Base-by-base conservation (phyloP, 2,329 filamentous ascomycete genomes). In the Aspergillus sp. region DNA sequence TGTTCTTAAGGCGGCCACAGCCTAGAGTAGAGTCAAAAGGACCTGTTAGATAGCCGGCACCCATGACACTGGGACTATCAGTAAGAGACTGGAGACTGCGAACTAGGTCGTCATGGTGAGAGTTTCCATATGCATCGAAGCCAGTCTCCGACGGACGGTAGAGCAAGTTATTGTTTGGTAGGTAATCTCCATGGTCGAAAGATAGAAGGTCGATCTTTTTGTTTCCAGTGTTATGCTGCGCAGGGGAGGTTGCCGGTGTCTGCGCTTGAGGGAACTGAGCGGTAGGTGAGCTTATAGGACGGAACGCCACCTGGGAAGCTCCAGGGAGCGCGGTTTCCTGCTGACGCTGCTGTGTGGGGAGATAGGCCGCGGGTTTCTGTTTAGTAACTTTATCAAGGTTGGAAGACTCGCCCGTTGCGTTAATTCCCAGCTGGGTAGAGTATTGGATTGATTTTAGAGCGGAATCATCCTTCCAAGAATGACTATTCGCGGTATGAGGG, bases 171-270 rank as follows among this genome's bases (percentile, higher is more conserved):
- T 42, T 55, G 13, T 34, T 20, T 9, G 49, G 42, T 34, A 43
- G 5, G 58, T 66, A 65, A 2, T 61, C 62, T 9, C 61, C 42
- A 15, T 61, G 59, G 11, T 66, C 64, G 42, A 66, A 64, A 4
- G 62, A 56, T 17, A 67, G 44, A 7, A 67, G 58, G 49, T 68
- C 66, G 12, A 66, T 57, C 55, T 63, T 67, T 18, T 62, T 67
- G 24, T 38, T 17, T 5, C 39, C 42, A 32, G 45, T 2, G 24
- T 45, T 53, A 13, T 56, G 51, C 20, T 47, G 51, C 15, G 34
- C 43, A 32, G 62, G 36, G 5, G 55, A 41, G 36, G 61, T 49
- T 30, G 57, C 64, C 7, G 57, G 36, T n/a, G 53, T 59, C 18
- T 64, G 57, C 17, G 47, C 62, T 20, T 58, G 61, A 44, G 55